These are phyloP conservation scores for Brettanomyces naardenensis DNA, from an alignment of 805 yeast species.

Conservation along the genomic window DNA sequence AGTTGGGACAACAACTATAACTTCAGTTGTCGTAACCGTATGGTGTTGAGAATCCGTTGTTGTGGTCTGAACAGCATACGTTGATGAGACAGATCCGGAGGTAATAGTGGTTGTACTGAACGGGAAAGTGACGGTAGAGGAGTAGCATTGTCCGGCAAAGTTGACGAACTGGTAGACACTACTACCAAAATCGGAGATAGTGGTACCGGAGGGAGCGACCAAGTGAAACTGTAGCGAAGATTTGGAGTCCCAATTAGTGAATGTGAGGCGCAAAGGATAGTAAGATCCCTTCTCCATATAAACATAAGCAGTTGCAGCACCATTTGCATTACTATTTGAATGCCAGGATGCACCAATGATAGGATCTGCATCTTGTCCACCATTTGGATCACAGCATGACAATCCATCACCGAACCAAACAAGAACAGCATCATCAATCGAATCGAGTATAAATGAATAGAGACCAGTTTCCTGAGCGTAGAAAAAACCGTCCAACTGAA, in stretches of 20 bases:
- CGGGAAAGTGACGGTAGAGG: neutral
- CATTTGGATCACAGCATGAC: slow-evolving; percentile 23
- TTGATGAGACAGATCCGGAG: neutral
- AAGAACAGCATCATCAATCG: slow-evolving; percentile 26
- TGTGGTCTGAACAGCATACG: neutral
- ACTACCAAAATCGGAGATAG: neutral
- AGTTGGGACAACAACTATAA: too few species aligned
- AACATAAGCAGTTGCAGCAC: slow-evolving; percentile 6
- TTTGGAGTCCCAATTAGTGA: slow-evolving; percentile 8
- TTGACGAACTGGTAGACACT: neutral
- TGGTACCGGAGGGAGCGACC: slow-evolving; percentile 8
- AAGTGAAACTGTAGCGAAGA: slow-evolving; percentile 8
- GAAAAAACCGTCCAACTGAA: slow-evolving; percentile 14
- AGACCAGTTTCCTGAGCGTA: slow-evolving; percentile 23
- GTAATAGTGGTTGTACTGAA: slow-evolving; percentile 2
- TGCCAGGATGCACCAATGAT: slow-evolving; percentile 9
- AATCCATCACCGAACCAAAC: slow-evolving; percentile 27
- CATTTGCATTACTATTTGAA: slow-evolving; percentile 1
- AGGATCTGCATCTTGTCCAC: slow-evolving; percentile 4
- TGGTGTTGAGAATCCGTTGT: too few species aligned
- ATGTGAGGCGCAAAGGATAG: slow-evolving; percentile 16
- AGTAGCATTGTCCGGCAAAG: neutral
- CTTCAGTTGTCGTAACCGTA: too few species aligned
- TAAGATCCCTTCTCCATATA: slow-evolving; percentile 9
- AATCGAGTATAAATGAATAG: slow-evolving; percentile 16